Conservation (phyloP, 75 land plant species). For the Picea glauca region DNA sequence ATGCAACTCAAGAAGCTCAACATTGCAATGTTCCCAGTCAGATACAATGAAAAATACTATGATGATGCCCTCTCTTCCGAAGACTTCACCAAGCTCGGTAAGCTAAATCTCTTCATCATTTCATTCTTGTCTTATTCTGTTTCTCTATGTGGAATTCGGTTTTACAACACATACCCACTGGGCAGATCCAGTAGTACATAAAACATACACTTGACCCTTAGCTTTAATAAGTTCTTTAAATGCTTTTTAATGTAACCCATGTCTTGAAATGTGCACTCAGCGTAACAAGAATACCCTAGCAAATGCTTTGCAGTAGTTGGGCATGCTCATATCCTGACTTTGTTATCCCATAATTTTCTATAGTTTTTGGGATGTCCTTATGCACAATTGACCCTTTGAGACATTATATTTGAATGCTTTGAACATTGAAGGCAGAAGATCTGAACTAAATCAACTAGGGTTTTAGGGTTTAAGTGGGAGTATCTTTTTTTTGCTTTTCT, state of each 20-base stretch:
- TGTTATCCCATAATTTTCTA: not conserved
- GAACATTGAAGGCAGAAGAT: not conserved
- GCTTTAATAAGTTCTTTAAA: not conserved
- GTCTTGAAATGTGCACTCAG: not conserved
- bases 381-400: not conserved
- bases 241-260: not conserved
- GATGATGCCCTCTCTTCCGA: constrained; percentile 84
- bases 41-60: constrained; percentile 97
- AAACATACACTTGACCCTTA: too few species aligned
- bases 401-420: not conserved
- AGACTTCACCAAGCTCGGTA: constrained; percentile 95
- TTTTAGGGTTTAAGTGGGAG: not conserved
- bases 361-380: not conserved
- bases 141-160: not conserved
- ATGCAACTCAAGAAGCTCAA: constrained; percentile 99
- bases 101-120: not conserved
- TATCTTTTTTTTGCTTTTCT: too few species aligned
- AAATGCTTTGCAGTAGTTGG: not conserved
- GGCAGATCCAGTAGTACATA: too few species aligned
- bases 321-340: not conserved
- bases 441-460: not conserved
- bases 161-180: not conserved
- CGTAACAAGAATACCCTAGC: too few species aligned
- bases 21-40: constrained; percentile 87
- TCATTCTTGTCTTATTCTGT: not conserved